These are phyloP conservation scores for Graphiopsis chlorocephala DNA, from an alignment of 2,329 filamentous ascomycete species.

Conservation along the genomic window DNA sequence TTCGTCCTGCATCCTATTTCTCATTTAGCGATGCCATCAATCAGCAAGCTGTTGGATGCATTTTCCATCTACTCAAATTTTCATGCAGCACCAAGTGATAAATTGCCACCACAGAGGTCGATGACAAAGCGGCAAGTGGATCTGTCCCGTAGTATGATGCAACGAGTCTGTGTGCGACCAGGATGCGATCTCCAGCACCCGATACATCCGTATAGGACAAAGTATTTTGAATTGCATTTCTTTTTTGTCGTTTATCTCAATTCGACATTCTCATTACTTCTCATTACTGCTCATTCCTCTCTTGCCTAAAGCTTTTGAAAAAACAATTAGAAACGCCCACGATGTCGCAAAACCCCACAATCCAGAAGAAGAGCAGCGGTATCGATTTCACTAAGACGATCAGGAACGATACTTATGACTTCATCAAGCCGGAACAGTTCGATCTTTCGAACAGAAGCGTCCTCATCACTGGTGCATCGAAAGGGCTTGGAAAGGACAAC, in stretches of 20 bases:
- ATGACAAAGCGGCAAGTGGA: neutral
- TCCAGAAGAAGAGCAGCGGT: slow-evolving; percentile 11
- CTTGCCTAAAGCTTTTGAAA: neutral
- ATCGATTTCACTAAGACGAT: slow-evolving; percentile 28
- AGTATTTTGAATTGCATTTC: neutral
- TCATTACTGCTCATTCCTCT: neutral
- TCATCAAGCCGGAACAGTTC: slow-evolving; percentile 39
- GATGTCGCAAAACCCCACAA: slow-evolving; percentile 14
- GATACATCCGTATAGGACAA: neutral
- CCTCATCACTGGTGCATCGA: slow-evolving; percentile 52
- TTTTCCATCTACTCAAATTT: too few relatives aligned
- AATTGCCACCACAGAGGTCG: neutral
- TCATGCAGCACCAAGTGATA: neutral
- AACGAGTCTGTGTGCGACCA: neutral
- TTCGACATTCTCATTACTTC: neutral
- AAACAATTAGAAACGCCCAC: neutral
- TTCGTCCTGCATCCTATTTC: too few relatives aligned
- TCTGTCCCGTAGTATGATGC: neutral
- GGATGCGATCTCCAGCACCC: neutral
- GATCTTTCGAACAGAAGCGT: slow-evolving; percentile 41
- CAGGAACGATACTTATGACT: slow-evolving; percentile 49
- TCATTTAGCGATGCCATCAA: too few relatives aligned
- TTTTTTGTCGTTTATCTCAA: neutral
- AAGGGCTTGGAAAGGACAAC: slow-evolving; percentile 46
- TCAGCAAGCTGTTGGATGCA: too few relatives aligned